phyloP scores from a whole-genome alignment of 495 filamentous ascomycete genomes.

The Annulohypoxylon nitens region DNA sequence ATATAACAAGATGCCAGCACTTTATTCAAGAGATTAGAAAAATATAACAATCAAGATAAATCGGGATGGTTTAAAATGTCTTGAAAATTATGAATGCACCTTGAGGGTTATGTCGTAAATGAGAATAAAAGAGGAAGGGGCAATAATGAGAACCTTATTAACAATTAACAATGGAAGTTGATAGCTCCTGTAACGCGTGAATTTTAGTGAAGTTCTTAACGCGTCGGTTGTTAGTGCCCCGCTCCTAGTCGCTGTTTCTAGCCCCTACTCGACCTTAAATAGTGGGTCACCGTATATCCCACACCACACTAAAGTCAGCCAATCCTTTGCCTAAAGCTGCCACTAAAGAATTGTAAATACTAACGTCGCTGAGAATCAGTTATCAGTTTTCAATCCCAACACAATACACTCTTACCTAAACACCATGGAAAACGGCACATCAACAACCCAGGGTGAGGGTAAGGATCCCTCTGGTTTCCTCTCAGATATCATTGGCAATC shows the following conservation, averaged over 20 bases:
- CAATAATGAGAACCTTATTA: background rate
- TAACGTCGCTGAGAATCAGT: background rate
- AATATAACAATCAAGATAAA: background rate
- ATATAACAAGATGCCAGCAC: background rate
- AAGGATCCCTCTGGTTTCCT: slow-evolving; percentile 93
- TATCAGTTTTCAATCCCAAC: background rate
- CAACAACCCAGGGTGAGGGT: slow-evolving; percentile 68
- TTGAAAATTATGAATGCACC: background rate
- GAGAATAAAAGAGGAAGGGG: background rate
- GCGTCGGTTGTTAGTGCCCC: background rate
- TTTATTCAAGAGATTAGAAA: slow-evolving; percentile 6
- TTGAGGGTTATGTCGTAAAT: background rate
- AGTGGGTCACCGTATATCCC: background rate
- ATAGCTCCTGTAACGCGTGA: background rate
- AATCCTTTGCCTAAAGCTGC: background rate
- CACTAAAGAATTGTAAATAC: background rate
- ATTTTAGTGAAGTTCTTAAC: slow-evolving; percentile 1
- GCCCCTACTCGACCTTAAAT: background rate
- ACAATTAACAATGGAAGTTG: slow-evolving; percentile 2
- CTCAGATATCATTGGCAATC: slow-evolving; percentile 89
- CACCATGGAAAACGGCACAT: slow-evolving; percentile 79
- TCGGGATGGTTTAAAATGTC: background rate
- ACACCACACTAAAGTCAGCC: background rate
- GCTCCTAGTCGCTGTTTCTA: background rate
- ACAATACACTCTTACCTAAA: slow-evolving; percentile 10